Evolutionary conservation across 2,329 filamentous ascomycete species (phyloP).

Genomic region (Fusarium chuoi): DNA sequence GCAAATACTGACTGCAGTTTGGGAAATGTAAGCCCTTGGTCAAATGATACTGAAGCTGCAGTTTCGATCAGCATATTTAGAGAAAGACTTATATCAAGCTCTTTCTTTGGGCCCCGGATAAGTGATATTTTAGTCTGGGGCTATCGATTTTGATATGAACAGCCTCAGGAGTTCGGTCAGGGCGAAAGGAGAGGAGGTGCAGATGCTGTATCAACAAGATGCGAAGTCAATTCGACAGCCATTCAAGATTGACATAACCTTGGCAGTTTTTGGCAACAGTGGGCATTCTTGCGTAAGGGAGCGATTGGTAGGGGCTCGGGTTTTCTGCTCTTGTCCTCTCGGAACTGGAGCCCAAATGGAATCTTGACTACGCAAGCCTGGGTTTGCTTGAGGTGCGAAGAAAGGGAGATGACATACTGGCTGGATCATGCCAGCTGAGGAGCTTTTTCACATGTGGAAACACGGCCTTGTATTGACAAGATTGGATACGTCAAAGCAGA

Average conservation of each 20-base stretch:
- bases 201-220: not conserved
- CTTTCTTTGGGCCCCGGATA: not conserved
- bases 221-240: accelerated
- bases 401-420: not conserved
- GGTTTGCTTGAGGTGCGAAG: accelerated
- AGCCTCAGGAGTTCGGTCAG: not conserved
- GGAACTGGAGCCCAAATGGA: not conserved
- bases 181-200: not conserved
- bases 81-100: too few species aligned
- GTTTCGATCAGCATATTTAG: too few species aligned
- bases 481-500: not conserved
- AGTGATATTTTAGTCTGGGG: too few species aligned
- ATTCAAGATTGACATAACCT: not conserved
- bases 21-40: too few species aligned
- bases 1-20: too few species aligned
- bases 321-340: not conserved
- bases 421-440: too few species aligned
- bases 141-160: accelerated
- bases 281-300: too few species aligned
- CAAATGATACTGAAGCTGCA: too few species aligned
- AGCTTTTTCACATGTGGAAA: not conserved
- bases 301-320: not conserved
- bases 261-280: not conserved
- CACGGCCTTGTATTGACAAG: not conserved
- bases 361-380: not conserved